phyloP scores from a whole-genome alignment of 495 filamentous ascomycete genomes.

The Xylaria cubensis region DNA sequence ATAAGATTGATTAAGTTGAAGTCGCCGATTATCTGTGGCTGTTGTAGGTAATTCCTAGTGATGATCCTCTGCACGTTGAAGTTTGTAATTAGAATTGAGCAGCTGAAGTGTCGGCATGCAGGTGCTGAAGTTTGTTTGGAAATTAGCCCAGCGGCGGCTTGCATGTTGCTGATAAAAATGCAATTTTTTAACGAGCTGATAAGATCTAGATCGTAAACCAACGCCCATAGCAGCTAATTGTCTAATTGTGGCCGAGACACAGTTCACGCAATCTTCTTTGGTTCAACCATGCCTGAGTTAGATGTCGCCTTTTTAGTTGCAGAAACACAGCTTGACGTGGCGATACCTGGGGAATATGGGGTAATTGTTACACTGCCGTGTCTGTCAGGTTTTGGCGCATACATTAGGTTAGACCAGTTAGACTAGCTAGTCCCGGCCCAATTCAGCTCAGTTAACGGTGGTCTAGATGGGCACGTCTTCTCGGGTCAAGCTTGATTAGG shows the following conservation, averaged over 20 bases:
- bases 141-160: not conserved
- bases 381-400: not conserved
- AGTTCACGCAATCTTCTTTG: not conserved
- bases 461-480: not conserved
- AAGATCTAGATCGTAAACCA: not conserved
- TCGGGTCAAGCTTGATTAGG: not conserved
- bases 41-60: conserved; percentile 2
- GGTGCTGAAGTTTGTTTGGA: not conserved
- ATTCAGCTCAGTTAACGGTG: not conserved
- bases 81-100: conserved; percentile 1
- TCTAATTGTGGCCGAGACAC: not conserved
- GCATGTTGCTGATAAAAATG: not conserved
- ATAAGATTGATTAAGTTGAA: conserved; percentile 2
- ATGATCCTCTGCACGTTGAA: not conserved
- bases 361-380: not conserved
- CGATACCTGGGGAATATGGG: conserved; percentile 11
- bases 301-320: not conserved
- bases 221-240: not conserved
- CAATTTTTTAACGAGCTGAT: not conserved
- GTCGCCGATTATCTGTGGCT: not conserved
- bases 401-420: no score
- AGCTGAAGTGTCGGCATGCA: conserved; percentile 19
- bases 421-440: not conserved
- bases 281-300: not conserved
- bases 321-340: no score